Percentiles rank a stretch among this genome's conserved stretches.
These are phyloP conservation scores for Solanum bulbocastanum DNA, from an alignment of 257 asterid genomes.

Conservation along the genomic window DNA sequence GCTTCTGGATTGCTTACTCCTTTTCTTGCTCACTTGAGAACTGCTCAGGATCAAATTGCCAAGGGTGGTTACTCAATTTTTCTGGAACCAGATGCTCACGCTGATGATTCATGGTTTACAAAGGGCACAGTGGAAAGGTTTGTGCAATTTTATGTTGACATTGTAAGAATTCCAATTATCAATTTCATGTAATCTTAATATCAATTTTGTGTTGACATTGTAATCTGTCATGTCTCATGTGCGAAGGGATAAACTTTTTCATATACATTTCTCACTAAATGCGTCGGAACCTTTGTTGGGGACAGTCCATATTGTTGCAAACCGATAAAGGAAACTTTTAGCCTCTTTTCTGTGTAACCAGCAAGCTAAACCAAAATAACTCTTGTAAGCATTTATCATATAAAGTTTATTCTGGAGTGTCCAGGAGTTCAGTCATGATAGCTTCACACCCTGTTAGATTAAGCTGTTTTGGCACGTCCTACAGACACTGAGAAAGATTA, in stretches of 20 bases:
- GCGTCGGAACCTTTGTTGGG: neutral
- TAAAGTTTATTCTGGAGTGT: neutral
- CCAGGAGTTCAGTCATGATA: neutral
- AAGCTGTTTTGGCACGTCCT: neutral
- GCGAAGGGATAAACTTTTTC: neutral
- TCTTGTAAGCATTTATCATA: neutral
- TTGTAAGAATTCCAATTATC: neutral
- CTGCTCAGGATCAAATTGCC: conserved; percentile 80
- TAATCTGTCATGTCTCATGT: neutral
- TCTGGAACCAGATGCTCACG: conserved; percentile 51
- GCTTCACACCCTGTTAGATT: neutral
- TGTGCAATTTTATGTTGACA: conserved; percentile 1
- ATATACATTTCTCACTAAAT: neutral
- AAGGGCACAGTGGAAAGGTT: conserved; percentile 95
- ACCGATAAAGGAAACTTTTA: neutral
- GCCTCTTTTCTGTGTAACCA: neutral
- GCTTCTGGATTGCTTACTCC: conserved; percentile 94
- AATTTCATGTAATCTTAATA: neutral
- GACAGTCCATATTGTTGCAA: neutral
- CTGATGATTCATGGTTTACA: conserved; percentile 78
- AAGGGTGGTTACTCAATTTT: conserved; percentile 90
- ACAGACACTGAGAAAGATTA: neutral
- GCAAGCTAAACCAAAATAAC: neutral
- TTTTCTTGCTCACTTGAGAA: conserved; percentile 76
- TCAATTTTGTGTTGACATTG: neutral